A percentile compares a stretch with the other conserved stretches of the same genome.
These are phyloP conservation scores for Vitis rupestris DNA, from an alignment of 164 flowering plant species.

Conservation along the genomic window DNA sequence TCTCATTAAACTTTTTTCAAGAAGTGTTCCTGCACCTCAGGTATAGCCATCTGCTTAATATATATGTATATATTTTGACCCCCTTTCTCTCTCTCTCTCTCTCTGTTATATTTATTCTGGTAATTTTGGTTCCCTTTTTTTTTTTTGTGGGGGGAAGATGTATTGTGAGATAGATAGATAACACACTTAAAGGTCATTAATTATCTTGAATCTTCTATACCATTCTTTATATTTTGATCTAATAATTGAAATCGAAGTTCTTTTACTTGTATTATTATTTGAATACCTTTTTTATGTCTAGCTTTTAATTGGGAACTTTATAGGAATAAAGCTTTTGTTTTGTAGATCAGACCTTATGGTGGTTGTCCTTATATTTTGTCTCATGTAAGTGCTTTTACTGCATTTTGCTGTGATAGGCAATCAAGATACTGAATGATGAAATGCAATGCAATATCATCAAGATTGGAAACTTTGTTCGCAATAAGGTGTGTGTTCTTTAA, in stretches of 20 bases:
- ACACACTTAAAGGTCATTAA: background rate
- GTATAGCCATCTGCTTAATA: conserved; percentile 26
- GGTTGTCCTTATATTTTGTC: background rate
- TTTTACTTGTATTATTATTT: background rate
- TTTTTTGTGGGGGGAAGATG: too few species aligned
- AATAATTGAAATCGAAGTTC: background rate
- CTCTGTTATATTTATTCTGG: too few species aligned
- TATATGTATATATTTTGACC: too few species aligned
- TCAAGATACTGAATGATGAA: conserved; percentile 84
- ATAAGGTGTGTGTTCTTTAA: conserved; percentile 54
- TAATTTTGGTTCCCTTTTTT: background rate
- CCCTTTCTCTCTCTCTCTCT: too few species aligned
- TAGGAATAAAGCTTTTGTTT: background rate
- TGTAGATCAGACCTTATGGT: background rate
- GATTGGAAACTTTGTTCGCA: conserved; percentile 73
- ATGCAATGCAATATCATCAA: conserved; percentile 91
- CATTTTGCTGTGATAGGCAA: conserved; percentile 47
- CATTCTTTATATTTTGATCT: background rate
- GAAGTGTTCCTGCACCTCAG: conserved; percentile 99
- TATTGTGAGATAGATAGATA: too few species aligned
- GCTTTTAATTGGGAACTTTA: background rate
- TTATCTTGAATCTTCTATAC: background rate
- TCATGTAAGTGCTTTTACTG: background rate
- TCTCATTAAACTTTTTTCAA: conserved; percentile 77
- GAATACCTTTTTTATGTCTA: background rate